Evolutionary conservation across 2,329 filamentous ascomycete species (phyloP).

Genomic region (Fusarium sterilihyphosum): DNA sequence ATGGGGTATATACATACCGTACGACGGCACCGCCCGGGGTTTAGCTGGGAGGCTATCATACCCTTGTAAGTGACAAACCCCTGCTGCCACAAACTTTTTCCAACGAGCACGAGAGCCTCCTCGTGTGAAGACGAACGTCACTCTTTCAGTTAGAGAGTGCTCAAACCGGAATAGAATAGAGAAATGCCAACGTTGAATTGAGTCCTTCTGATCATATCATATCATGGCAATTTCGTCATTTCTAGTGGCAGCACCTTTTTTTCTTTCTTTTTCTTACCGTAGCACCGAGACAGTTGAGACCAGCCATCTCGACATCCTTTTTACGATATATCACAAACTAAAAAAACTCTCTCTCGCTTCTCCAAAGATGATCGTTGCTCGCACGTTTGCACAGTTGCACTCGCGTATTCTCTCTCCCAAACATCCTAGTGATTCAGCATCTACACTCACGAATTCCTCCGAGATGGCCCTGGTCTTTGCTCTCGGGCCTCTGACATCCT

Average conservation of each 20-base stretch:
- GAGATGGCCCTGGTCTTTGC: neutral
- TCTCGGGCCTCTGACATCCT: neutral
- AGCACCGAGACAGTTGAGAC: neutral
- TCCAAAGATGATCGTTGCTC: neutral
- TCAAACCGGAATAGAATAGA: neutral
- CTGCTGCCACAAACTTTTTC: conserved; percentile 27
- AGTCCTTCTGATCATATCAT: conserved; percentile 14
- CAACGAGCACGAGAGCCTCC: conserved; percentile 2
- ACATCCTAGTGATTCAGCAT: conserved; percentile 1
- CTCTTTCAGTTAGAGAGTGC: neutral
- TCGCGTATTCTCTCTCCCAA: conserved; percentile 3
- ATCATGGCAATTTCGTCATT: neutral
- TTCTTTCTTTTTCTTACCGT: conserved; percentile 12
- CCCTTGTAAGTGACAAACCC: conserved; percentile 11
- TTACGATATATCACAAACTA: conserved; percentile 15
- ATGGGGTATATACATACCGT: conserved; percentile 28
- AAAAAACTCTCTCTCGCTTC: conserved; percentile 6
- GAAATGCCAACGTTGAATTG: neutral
- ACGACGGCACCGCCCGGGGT: conserved; percentile 24
- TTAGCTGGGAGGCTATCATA: neutral
- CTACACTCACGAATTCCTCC: neutral
- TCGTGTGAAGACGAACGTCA: neutral
- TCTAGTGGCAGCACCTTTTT: conserved; percentile 14
- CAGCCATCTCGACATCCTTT: neutral
- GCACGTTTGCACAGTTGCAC: conserved; percentile 8